A percentile compares a stretch with the other conserved stretches of the same genome.
phyloP scores from a whole-genome alignment of 805 yeast genomes.

The Starmera amethionina region DNA sequence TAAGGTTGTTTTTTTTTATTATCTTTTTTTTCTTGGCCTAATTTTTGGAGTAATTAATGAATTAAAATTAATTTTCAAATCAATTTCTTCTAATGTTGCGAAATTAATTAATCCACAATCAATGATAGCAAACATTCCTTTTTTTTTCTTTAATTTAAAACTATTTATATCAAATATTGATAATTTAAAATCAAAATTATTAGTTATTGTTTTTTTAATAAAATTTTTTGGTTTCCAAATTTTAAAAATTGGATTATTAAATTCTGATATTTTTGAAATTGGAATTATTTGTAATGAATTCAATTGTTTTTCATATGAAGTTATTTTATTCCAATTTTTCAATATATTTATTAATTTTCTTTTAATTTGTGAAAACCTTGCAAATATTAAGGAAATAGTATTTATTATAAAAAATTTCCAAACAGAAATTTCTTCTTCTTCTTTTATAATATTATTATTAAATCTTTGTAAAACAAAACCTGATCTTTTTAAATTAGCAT shows the following conservation, averaged over 20 bases:
- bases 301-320: too few species aligned
- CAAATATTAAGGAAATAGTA: too few species aligned
- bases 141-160: constrained; percentile 36
- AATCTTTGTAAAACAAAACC: constrained; percentile 57
- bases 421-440: too few species aligned
- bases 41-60: too few species aligned
- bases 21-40: too few species aligned
- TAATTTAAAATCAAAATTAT: constrained; percentile 67
- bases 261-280: too few species aligned
- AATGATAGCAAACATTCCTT: constrained; percentile 53
- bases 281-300: too few species aligned
- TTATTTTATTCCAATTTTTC: not conserved
- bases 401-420: too few species aligned
- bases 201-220: constrained; percentile 64
- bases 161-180: constrained; percentile 41
- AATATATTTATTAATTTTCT: not conserved
- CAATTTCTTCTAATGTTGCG: constrained; percentile 24
- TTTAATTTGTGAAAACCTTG: too few species aligned
- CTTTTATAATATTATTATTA: too few species aligned
- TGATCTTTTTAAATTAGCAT: constrained; percentile 61
- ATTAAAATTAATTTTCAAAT: not conserved
- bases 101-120: constrained; percentile 72
- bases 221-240: constrained; percentile 78
- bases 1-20: not conserved
- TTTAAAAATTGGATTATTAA: constrained; percentile 34